Evolutionary conservation across 257 asterid species (phyloP), one percentile per base, ranked within the genome.

Genomic region (Handroanthus guayacan): DNA sequence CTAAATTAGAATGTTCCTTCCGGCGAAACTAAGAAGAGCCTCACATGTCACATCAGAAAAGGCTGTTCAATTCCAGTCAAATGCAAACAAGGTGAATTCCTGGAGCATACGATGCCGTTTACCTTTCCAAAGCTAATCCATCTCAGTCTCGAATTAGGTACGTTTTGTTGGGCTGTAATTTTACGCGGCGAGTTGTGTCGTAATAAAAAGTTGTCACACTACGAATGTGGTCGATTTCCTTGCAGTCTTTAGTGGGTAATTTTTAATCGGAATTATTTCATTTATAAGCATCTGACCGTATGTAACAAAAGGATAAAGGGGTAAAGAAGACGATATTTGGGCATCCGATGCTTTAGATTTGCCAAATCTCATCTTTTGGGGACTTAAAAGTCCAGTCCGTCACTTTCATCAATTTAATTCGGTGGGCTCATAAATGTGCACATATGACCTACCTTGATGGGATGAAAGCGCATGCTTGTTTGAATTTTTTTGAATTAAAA

Each of bases 31-130:
- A 8, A 58, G 39, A 58, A 25, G 41, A 58, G 64, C 64, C 64
- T 58, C 39, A 20, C 14, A 58, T 41, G 45, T 41, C 45, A 41
- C 45, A 41, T 20, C 20, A 36, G 20, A 58, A 11, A 25, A 17
- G 36, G 3, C 39, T 25, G 37, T 58, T 58, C 41, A 25, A 25
- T 25, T 9, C 45, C 45, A 41, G 45, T 41, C 45, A 41, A 41
- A 41, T 41, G 45, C 45, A 69, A 14, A 3, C 11, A 55, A 58
- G 31, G 12, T n/a, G 56, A 51, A 47, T 31, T 47, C 39, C 5
- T 51, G 48, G 73, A 56, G 77, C 54, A 78, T 13, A 71, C 11
- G 82, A 78, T 71, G 74, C 75, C 41, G 61, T 69, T 52, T 36
- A 16, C 57, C 36, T 58, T 68, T 57, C 45, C 56, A 50, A 9